phyloP scores from a whole-genome alignment of 1,284 basidiomycete genomes.

The Microbotryum scabiosae region DNA sequence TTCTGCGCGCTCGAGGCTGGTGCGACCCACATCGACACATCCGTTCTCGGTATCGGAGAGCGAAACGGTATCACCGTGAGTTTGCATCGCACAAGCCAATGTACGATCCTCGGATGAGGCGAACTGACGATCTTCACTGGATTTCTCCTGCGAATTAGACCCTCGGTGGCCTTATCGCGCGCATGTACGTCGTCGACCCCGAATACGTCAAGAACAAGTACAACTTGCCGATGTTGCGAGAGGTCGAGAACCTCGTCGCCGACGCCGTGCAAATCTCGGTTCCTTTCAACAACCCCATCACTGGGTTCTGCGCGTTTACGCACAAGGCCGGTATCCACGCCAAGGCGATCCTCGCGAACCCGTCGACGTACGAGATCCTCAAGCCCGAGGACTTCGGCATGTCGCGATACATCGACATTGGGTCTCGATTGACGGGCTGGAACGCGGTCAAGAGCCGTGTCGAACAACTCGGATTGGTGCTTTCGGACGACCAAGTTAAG shows the following conservation, averaged over 20 bases:
- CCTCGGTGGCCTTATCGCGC: conserved; percentile 91
- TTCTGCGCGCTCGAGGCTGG: conserved; percentile 98
- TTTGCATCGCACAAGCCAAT: not conserved
- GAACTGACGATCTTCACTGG: not conserved
- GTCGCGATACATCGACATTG: conserved; percentile 95
- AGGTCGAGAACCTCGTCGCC: conserved; percentile 97
- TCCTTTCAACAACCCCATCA: conserved; percentile 84
- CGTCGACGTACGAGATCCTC: conserved; percentile 88
- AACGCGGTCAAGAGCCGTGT: conserved; percentile 86
- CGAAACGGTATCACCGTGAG: conserved; percentile 85
- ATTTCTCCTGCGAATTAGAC: conserved; percentile 43
- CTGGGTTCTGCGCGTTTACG: conserved; percentile 97
- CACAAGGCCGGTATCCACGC: conserved; percentile 99
- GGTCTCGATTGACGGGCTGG: conserved; percentile 46
- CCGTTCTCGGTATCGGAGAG: conserved; percentile 89
- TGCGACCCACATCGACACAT: conserved; percentile 98
- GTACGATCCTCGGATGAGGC: not conserved
- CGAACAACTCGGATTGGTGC: conserved; percentile 50
- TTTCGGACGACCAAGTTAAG: conserved; percentile 61
- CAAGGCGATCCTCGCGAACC: conserved; percentile 99
- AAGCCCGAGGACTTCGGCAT: conserved; percentile 84
- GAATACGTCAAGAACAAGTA: conserved; percentile 99
- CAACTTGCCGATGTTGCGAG: conserved; percentile 92
- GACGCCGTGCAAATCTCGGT: conserved; percentile 97
- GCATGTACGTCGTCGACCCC: conserved; percentile 62